Conservation (phyloP, 2,329 filamentous ascomycete species). For the Beauveria asiatica region DNA sequence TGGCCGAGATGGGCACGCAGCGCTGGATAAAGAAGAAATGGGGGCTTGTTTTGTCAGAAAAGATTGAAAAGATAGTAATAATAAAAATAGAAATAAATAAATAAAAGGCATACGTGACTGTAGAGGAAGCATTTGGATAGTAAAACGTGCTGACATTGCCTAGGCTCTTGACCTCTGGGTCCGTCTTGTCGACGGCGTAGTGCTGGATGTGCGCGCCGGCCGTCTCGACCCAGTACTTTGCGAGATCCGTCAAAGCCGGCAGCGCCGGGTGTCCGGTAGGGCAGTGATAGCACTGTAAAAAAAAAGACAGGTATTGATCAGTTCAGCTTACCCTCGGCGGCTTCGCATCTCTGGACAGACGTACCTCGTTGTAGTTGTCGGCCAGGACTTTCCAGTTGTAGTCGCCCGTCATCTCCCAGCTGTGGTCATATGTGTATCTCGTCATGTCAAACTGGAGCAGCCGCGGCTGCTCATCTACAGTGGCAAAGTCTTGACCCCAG, state of each 20-base stretch:
- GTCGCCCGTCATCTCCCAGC: conserved; percentile 25
- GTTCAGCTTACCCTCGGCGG: too few species aligned
- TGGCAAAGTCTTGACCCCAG: conserved; percentile 34
- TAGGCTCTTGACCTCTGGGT: conserved; percentile 25
- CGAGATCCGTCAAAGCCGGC: conserved; percentile 44
- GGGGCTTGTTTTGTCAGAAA: conserved; percentile 18
- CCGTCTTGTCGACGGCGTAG: conserved; percentile 25
- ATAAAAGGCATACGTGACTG: conserved; percentile 26
- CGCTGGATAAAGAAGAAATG: conserved; percentile 45
- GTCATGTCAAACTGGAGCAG: conserved; percentile 18
- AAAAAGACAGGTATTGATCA: neutral
- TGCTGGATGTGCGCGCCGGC: conserved; percentile 35
- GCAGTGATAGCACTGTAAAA: conserved; percentile 37
- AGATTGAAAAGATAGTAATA: too few species aligned
- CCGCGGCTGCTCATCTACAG: conserved; percentile 18
- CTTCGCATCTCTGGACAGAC: neutral
- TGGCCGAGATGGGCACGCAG: conserved; percentile 37
- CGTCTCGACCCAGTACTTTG: conserved; percentile 44
- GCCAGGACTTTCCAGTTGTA: conserved; percentile 33
- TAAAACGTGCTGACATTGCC: conserved; percentile 29
- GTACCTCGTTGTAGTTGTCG: conserved; percentile 39
- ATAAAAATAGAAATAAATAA: too few species aligned
- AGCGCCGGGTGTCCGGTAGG: conserved; percentile 50
- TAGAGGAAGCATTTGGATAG: conserved; percentile 31
- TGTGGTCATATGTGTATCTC: conserved; percentile 21